These are phyloP conservation scores for Adansonia madagascariensis DNA, from an alignment of 441 rosid species.

Conservation along the genomic window DNA sequence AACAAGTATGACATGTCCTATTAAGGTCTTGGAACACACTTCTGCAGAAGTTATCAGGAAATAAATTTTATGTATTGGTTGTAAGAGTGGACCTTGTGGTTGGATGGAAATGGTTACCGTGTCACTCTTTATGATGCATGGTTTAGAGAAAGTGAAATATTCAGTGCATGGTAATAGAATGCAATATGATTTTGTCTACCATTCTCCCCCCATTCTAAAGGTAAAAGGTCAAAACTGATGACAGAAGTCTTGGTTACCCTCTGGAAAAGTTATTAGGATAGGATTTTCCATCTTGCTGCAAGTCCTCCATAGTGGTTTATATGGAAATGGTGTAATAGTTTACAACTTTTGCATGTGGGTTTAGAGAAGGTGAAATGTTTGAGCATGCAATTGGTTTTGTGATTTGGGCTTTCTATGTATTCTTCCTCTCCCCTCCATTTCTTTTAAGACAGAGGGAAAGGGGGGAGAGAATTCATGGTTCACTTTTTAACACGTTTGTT, in stretches of 20 bases:
- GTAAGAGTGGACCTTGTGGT: background rate
- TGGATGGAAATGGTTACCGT: background rate
- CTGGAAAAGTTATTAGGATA: background rate
- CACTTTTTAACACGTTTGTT: background rate
- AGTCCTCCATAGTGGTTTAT: background rate
- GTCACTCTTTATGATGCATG: background rate
- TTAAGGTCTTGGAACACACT: background rate
- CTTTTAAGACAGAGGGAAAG: conserved; percentile 11
- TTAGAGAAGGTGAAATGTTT: conserved; percentile 4
- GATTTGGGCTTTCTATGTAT: background rate
- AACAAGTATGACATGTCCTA: background rate
- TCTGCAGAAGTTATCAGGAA: background rate
- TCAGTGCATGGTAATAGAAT: background rate
- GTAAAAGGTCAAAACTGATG: conserved; percentile 15
- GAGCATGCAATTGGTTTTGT: background rate
- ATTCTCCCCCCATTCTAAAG: background rate
- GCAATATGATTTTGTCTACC: background rate
- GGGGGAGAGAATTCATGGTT: background rate
- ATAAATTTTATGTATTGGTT: conserved; percentile 1
- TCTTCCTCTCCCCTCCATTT: background rate
- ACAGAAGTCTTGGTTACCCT: background rate
- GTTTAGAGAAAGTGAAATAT: conserved; percentile 1
- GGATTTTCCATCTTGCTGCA: conserved; percentile 4
- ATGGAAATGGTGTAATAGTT: background rate
- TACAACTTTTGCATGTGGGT: background rate